These are phyloP conservation scores for Dryadomyces sulphureus DNA, from an alignment of 2,329 filamentous ascomycete species.

Conservation along the genomic window DNA sequence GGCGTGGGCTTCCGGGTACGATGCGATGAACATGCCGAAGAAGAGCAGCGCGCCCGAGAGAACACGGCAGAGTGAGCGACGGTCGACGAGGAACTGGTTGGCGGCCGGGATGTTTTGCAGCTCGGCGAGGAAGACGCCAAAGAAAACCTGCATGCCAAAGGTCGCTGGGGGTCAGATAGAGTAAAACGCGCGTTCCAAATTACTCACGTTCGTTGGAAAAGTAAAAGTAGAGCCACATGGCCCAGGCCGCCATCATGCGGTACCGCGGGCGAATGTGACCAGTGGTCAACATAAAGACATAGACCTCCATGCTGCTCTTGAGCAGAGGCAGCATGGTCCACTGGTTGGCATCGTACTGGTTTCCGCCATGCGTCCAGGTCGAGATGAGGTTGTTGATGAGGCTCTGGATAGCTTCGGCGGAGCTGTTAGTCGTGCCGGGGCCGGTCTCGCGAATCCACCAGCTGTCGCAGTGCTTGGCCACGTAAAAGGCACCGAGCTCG, in stretches of 20 bases:
- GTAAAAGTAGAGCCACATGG: slow-evolving; percentile 35
- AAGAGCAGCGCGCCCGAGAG: slow-evolving; percentile 34
- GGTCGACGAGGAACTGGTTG: slow-evolving; percentile 29
- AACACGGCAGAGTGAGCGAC: slow-evolving; percentile 25
- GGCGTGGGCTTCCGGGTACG: slow-evolving; percentile 41
- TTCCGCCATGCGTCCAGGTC: slow-evolving; percentile 36
- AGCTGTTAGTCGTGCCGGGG: slow-evolving; percentile 23
- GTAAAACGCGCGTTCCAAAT: background rate
- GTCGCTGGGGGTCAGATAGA: slow-evolving; percentile 16
- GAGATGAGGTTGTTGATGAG: slow-evolving; percentile 28
- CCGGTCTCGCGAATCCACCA: slow-evolving; percentile 41
- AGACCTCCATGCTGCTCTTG: slow-evolving; percentile 38
- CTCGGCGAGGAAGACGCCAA: slow-evolving; percentile 47
- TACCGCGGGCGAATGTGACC: slow-evolving; percentile 31
- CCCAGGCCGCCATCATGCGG: slow-evolving; percentile 29
- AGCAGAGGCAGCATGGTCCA: slow-evolving; percentile 43
- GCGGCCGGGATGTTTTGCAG: slow-evolving; percentile 35
- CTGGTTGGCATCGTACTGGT: slow-evolving; percentile 41
- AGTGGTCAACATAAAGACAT: slow-evolving; percentile 35
- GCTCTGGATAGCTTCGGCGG: slow-evolving; percentile 25
- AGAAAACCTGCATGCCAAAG: slow-evolving; percentile 45
- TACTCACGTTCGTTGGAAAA: slow-evolving; percentile 19
- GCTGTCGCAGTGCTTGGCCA: slow-evolving; percentile 40
- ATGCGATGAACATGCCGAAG: slow-evolving; percentile 40
- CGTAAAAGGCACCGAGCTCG: slow-evolving; percentile 40